Evolutionary conservation across 768 basidiomycete species (phyloP).

Genomic region (Termitomyces sp.): DNA sequence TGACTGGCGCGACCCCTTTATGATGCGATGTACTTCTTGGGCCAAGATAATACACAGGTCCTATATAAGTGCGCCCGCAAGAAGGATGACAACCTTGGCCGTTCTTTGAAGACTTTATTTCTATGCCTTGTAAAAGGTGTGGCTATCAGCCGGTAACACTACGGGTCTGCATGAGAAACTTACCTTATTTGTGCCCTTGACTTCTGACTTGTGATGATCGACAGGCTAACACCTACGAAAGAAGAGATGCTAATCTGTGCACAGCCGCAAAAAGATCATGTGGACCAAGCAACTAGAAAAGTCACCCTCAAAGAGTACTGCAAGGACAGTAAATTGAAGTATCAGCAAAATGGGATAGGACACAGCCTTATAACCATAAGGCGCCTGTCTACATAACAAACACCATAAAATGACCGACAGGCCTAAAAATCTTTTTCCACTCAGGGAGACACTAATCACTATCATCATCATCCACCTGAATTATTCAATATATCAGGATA

Average conservation of each 20-base stretch:
- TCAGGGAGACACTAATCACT: constrained; percentile 15
- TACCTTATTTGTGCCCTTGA: background rate
- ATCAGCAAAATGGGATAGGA: background rate
- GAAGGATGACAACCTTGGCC: background rate
- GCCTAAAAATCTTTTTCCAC: background rate
- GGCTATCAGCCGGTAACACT: background rate
- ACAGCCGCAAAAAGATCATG: background rate
- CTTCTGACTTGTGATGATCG: background rate
- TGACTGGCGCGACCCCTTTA: background rate
- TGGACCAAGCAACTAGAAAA: background rate
- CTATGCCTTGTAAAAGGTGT: background rate
- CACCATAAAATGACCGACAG: background rate
- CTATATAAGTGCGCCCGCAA: no score
- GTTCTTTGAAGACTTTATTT: no score
- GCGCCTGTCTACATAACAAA: background rate
- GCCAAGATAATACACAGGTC: background rate
- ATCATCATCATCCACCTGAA: constrained; percentile 24
- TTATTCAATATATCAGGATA: background rate
- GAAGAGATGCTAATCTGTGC: background rate
- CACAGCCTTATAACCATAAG: background rate
- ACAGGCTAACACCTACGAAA: background rate
- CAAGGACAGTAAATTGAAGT: background rate
- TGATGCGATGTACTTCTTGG: background rate
- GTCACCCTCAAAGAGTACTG: no score
- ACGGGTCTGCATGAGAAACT: background rate